These are phyloP conservation scores for Xylaria venustula DNA, from an alignment of 495 filamentous ascomycete species.

Conservation along the genomic window DNA sequence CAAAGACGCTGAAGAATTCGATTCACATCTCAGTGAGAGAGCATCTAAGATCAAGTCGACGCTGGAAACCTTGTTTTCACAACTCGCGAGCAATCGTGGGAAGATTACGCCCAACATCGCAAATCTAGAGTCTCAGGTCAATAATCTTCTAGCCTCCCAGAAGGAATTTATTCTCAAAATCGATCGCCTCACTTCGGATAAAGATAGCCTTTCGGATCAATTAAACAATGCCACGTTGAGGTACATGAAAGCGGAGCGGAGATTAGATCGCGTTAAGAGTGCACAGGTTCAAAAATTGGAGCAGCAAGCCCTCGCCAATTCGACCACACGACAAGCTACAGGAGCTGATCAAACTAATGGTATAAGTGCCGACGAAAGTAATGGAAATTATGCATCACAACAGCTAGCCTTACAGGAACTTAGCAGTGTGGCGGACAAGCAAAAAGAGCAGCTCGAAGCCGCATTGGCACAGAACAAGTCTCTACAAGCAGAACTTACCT, in stretches of 20 bases:
- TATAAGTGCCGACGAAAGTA: constrained; percentile 53
- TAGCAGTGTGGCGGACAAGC: constrained; percentile 68
- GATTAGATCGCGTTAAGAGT: constrained; percentile 83
- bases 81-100: constrained; percentile 38
- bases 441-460: constrained; percentile 81
- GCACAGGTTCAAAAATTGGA: constrained; percentile 89
- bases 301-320: constrained; percentile 73
- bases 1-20: constrained; percentile 68
- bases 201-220: constrained; percentile 77
- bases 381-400: constrained; percentile 61
- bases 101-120: constrained; percentile 61
- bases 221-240: constrained; percentile 82
- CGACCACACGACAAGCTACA: constrained; percentile 49
- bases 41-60: constrained; percentile 46
- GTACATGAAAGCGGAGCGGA: constrained; percentile 93
- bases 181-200: constrained; percentile 72
- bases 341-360: constrained; percentile 52
- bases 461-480: constrained; percentile 76
- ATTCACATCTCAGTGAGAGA: constrained; percentile 69
- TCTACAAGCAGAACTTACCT: constrained; percentile 75
- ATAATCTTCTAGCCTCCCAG: constrained; percentile 71
- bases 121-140: constrained; percentile 70
- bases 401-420: constrained; percentile 66
- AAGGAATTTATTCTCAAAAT: constrained; percentile 77
- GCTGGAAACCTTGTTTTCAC: constrained; percentile 40